phyloP scores from a whole-genome alignment of 208 protist genomes.

The Trypanosoma lewisi region DNA sequence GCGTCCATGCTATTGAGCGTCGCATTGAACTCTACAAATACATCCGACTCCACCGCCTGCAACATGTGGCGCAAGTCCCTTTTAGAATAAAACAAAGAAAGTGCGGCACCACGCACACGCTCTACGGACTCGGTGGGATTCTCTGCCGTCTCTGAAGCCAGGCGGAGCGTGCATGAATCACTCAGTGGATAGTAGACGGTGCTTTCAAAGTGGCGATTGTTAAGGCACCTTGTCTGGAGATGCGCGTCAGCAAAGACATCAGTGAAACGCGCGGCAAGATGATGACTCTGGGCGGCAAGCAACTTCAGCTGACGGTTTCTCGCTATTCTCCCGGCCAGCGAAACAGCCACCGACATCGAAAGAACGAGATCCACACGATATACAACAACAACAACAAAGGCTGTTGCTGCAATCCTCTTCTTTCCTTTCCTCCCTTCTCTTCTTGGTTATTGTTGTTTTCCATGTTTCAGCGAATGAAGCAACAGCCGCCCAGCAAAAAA shows the following conservation, averaged over 20 bases:
- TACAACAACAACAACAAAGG: no score
- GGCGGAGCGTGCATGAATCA: slow-evolving; percentile 21
- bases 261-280: slow-evolving; percentile 35
- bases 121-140: slow-evolving; percentile 22
- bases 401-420: no score
- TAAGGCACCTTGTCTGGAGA: slow-evolving; percentile 16
- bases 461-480: no score
- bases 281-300: slow-evolving; percentile 38
- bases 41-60: slow-evolving; percentile 29
- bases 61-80: slow-evolving; percentile 22
- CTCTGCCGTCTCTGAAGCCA: slow-evolving; percentile 20
- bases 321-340: slow-evolving; percentile 28
- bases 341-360: slow-evolving; percentile 21
- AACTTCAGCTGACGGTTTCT: slow-evolving; percentile 38
- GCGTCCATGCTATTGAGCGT: slow-evolving; percentile 25
- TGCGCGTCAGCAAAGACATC: slow-evolving; percentile 20
- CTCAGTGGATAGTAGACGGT: slow-evolving; percentile 30
- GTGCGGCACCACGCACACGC: slow-evolving; percentile 21
- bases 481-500: no score
- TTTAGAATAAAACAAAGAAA: slow-evolving; percentile 20
- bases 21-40: slow-evolving; percentile 28
- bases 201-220: slow-evolving; percentile 29
- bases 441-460: neutral
- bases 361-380: neutral
- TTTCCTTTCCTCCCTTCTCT: neutral